These are phyloP conservation scores for Naegleria fowleri DNA, from an alignment of 208 protist species.

Conservation along the genomic window DNA sequence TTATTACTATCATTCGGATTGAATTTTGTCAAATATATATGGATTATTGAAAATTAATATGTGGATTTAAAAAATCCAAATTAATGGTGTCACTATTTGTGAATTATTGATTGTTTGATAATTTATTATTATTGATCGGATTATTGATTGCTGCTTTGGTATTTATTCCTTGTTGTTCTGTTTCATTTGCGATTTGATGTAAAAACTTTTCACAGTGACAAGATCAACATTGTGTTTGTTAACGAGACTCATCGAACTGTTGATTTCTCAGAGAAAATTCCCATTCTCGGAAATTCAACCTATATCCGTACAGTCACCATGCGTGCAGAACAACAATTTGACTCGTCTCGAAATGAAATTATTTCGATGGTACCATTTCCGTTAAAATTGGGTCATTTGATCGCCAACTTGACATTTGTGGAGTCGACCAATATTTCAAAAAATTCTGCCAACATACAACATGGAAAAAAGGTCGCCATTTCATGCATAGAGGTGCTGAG, in stretches of 20 bases:
- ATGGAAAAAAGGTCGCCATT: neutral
- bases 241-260: neutral
- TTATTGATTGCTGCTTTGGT: too few species aligned
- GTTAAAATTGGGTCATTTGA: neutral
- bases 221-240: neutral
- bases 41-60: too few species aligned
- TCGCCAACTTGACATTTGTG: neutral
- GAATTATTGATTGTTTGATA: too few species aligned
- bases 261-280: neutral
- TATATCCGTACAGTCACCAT: neutral
- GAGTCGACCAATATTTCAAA: neutral
- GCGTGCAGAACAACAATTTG: neutral
- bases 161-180: neutral
- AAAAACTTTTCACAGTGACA: neutral
- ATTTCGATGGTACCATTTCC: neutral
- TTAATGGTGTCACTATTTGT: too few species aligned
- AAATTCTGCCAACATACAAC: too few species aligned
- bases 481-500: neutral
- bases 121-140: too few species aligned
- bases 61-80: too few species aligned
- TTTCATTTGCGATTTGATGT: too few species aligned
- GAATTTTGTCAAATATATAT: too few species aligned
- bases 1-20: too few species aligned
- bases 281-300: neutral
- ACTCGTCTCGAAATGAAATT: neutral